These are phyloP conservation scores for Fusarium sp. DNA, from an alignment of 2,329 filamentous ascomycete genomes.

Conservation along the genomic window DNA sequence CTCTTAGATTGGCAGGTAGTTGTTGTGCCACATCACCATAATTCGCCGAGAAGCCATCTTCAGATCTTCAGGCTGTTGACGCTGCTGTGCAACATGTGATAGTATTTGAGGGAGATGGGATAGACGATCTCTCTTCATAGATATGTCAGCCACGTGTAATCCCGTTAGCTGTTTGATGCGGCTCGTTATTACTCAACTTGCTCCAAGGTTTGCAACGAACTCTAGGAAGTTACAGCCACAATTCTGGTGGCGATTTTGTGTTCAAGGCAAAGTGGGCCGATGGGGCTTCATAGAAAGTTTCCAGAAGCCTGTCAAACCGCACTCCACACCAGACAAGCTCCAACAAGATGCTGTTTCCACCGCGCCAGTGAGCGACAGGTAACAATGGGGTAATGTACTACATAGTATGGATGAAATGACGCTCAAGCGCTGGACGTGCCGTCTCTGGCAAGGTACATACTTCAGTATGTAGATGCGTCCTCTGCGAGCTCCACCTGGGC, in stretches of 20 bases:
- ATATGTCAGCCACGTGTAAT: background rate
- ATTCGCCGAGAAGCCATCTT: slow-evolving; percentile 21
- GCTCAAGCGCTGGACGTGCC: slow-evolving; percentile 11
- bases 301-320: slow-evolving; percentile 47
- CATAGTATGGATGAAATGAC: slow-evolving; percentile 34
- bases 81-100: slow-evolving; percentile 3
- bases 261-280: slow-evolving; percentile 41
- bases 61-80: slow-evolving; percentile 3
- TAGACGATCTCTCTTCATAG: background rate
- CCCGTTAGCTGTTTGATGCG: slow-evolving; percentile 13
- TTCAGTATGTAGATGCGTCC: slow-evolving; percentile 17
- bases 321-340: slow-evolving; percentile 16
- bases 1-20: slow-evolving; percentile 27
- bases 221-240: slow-evolving; percentile 33
- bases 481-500: slow-evolving; percentile 33
- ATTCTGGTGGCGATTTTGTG: slow-evolving; percentile 35
- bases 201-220: slow-evolving; percentile 17
- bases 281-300: slow-evolving; percentile 48
- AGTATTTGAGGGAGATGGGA: background rate
- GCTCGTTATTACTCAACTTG: background rate
- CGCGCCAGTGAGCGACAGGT: slow-evolving; percentile 13
- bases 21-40: slow-evolving; percentile 10
- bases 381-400: no score
- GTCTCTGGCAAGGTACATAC: slow-evolving; percentile 16
- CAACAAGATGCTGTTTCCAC: slow-evolving; percentile 14